Base-by-base conservation (phyloP, 768 basidiomycete genomes). In the Mrakia blollopis region DNA sequence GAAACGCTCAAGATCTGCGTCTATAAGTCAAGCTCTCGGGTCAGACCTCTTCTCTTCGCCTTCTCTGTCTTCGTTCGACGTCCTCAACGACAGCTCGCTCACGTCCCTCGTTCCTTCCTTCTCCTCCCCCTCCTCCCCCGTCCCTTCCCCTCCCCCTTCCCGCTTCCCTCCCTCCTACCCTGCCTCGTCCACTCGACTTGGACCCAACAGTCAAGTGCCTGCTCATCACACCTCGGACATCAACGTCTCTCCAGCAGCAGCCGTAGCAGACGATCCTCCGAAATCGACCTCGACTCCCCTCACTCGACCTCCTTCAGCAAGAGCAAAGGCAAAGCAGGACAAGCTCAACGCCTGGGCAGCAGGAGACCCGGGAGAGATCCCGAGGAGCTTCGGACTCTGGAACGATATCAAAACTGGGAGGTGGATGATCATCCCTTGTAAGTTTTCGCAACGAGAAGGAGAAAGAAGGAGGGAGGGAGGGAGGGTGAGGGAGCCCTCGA, bases 371-470 rank as follows among this genome's bases (percentile, higher is more conserved):
- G 72, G 74, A 39, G 82, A 81, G 11, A 76, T 80, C 18, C 82
- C 82, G 50, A 63, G 77, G 35, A 80, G 81, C 23, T 72, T 74
- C 25, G 87, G 87, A 0, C 82, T 90, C 41, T 84, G 88, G 88
- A 83, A 85, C 81, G 86, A 90, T 82, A 78, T 89, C 79, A 84
- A 77, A 80, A 85, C 87, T 0, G 82, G 86, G 21, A 85, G 88
- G 80, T 96, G 94, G 94, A 89, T 90, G 75, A 83, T 91, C 25
- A 86, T 91, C 30, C 93, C 93, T 11, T 82, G 93, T 91, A 70
- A 74, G 87, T 86, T 16, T 1, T 28, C 1, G 44, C 18, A 67
- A 3, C 72, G 47, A 18, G 52, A 76, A n/a, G 47, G 0, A 25
- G 25, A n/a, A 32, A 8, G 61, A 39, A n/a, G 30, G 30, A 57